Base-by-base conservation (phyloP, 1,139 yeast genomes). In the Kluyveromyces sp. region DNA sequence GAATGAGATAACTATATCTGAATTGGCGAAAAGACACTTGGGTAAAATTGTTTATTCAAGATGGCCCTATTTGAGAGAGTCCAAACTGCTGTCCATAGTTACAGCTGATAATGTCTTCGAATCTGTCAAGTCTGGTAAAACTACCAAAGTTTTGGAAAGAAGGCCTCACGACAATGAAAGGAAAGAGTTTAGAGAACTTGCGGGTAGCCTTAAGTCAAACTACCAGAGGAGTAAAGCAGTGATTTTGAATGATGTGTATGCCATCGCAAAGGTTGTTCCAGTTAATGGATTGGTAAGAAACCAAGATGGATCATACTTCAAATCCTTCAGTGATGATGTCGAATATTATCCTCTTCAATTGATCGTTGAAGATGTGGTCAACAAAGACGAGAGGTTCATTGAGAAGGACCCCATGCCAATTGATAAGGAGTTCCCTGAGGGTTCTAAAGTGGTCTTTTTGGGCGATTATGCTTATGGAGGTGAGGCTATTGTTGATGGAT, bases 401-500 rank as follows among this genome's bases (percentile, higher is more conserved):
- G 87, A 87, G 54, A 78, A 80, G 52, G 78, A 82, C 1, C 88
- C 97, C 3, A 60, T 78, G 41, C 88, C 96, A 9, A 71, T 92
- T 47, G 80, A 78, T 7, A 78, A 83, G 52, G 97, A 92, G 61
- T 92, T 75, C 64, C 96, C 97, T 19, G 47, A 74, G 4, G 80
- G 75, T 16, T 74, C 85, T 0, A 77, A 78, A 45, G 92, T 81
- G 33, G 76, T 89, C n/a, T 86, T 86, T 60, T 70, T 92, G 49
- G 95, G 97, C 33, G 88, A 83, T 33, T 79, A 80, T 65, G 94
- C 89, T 2, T 92, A 86, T 60, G 98, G 98, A 40, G 75, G 87
- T 22, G 83, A 94, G 41, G 89, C 94, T 12, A 72, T 73, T 19
- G 76, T 92, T 40, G 78, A 73, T 42, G 95, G 86, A 0, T 75